Base-by-base conservation (phyloP, 441 rosid genomes). In the Sinapis alba region DNA sequence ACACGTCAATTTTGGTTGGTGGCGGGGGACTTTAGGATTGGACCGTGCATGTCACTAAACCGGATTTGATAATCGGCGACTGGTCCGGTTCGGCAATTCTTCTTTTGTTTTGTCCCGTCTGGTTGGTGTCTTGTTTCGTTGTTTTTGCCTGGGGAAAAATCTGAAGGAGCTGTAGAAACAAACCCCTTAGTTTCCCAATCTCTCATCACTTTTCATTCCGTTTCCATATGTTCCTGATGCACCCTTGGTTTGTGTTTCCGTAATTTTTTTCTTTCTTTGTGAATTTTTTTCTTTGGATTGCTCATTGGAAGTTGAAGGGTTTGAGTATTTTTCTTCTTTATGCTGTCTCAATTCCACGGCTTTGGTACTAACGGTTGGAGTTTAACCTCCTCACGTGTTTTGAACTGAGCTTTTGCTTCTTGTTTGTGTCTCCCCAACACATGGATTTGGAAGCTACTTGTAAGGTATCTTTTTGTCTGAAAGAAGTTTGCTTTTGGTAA, bases 371-470 rank as follows among this genome's bases (percentile, higher is more conserved):
- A n/a, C n/a, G n/a, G n/a, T n/a, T n/a, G n/a, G n/a, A n/a, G n/a
- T n/a, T n/a, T n/a, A n/a, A n/a, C n/a, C n/a, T n/a, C n/a, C n/a
- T n/a, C n/a, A n/a, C n/a, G 64, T n/a, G 2, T 69, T 32, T 47
- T 0, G 60, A 81, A 66, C 68, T 73, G 78, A 58, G 79, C 59
- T 16, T 11, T 73, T n/a, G 71, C 77, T 74, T 59, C 43, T 57
- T 75, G 60, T 73, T 65, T 58, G 60, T 74, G 62, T 26, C 56
- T 79, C 51, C 18, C 61, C 1, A 43, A 41, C 75, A 81, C 54
- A 95, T 95, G 99, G 99, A 95, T 91, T 86, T 88, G 87, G 88
- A 81, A 12, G 72, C 85, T 65, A 81, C 80, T 65, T 95, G 97
- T 86, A 90, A 90, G 98, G 98, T 95, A 87, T 56, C n/a, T 54